phyloP scores from a whole-genome alignment of 768 basidiomycete species.

The Sarcodon aspratus region DNA sequence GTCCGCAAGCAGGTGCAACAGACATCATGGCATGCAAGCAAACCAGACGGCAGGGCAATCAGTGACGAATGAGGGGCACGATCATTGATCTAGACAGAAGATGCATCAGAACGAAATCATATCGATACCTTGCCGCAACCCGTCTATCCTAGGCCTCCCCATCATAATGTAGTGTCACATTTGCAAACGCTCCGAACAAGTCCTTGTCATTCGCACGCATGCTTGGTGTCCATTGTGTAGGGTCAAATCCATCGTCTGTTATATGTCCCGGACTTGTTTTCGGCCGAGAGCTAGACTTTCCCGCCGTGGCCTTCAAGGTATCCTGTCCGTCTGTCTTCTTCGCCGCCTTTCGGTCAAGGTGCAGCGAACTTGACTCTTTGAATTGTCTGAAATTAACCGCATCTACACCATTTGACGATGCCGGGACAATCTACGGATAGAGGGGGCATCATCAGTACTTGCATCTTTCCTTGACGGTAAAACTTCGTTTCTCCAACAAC shows the following conservation, averaged over 20 bases:
- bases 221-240: conserved; percentile 13
- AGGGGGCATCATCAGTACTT: conserved; percentile 16
- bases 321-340: neutral
- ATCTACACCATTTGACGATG: conserved; percentile 66
- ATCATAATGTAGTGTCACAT: conserved; percentile 81
- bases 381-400: conserved; percentile 84
- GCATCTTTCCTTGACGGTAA: neutral
- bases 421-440: conserved; percentile 62
- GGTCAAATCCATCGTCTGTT: conserved; percentile 30
- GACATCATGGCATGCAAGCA: too few species aligned
- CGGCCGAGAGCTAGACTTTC: neutral
- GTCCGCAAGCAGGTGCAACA: too few species aligned
- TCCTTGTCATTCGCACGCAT: conserved; percentile 31
- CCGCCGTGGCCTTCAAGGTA: neutral
- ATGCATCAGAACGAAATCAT: neutral
- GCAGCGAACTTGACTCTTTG: conserved; percentile 85
- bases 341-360: conserved; percentile 43
- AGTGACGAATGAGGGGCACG: too few species aligned
- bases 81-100: neutral
- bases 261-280: conserved; percentile 23
- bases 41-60: too few species aligned
- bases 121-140: too few species aligned
- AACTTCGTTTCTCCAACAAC: too few species aligned
- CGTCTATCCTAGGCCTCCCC: conserved; percentile 35
- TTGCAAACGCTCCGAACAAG: conserved; percentile 80